A percentile compares a stretch with the other conserved stretches of the same genome.
These are phyloP conservation scores for Penicillium silybi DNA, from an alignment of 495 filamentous ascomycete genomes.

Conservation along the genomic window DNA sequence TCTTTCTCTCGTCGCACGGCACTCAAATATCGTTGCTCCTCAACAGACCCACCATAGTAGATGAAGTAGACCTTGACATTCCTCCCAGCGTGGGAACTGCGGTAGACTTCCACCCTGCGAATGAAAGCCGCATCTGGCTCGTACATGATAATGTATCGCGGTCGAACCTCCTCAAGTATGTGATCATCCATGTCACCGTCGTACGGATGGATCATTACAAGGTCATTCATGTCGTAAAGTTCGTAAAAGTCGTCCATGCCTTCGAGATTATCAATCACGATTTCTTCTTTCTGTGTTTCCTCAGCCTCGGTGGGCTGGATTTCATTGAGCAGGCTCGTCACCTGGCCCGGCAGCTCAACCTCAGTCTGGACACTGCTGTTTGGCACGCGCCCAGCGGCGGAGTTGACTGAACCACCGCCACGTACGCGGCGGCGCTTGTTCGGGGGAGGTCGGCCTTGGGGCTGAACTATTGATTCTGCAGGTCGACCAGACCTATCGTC, in stretches of 20 bases:
- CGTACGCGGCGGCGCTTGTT: conserved; percentile 89
- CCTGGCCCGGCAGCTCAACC: conserved; percentile 77
- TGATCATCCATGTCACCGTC: conserved; percentile 95
- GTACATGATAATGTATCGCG: conserved; percentile 97
- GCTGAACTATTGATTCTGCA: conserved; percentile 26
- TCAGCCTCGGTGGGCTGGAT: conserved; percentile 65
- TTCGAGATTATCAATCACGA: conserved; percentile 76
- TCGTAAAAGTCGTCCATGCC: conserved; percentile 91
- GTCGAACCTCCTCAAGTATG: conserved; percentile 86
- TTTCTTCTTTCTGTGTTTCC: conserved; percentile 63
- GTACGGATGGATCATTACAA: conserved; percentile 88
- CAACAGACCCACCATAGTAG: conserved; percentile 91
- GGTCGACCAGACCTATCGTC: conserved; percentile 13
- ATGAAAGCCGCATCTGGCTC: conserved; percentile 96
- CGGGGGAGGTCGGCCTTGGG: conserved; percentile 63
- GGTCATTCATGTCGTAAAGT: conserved; percentile 85
- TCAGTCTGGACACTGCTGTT: conserved; percentile 68
- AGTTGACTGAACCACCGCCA: conserved; percentile 63
- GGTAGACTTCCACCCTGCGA: conserved; percentile 89
- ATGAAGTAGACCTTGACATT: conserved; percentile 93
- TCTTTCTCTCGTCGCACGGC: conserved; percentile 90
- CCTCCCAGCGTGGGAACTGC: conserved; percentile 84
- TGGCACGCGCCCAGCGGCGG: conserved; percentile 52
- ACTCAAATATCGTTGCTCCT: conserved; percentile 92
- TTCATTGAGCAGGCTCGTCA: conserved; percentile 60